These are phyloP conservation scores for Sanguinoderma infundibulare DNA, from an alignment of 1,284 basidiomycete species.

Conservation along the genomic window DNA sequence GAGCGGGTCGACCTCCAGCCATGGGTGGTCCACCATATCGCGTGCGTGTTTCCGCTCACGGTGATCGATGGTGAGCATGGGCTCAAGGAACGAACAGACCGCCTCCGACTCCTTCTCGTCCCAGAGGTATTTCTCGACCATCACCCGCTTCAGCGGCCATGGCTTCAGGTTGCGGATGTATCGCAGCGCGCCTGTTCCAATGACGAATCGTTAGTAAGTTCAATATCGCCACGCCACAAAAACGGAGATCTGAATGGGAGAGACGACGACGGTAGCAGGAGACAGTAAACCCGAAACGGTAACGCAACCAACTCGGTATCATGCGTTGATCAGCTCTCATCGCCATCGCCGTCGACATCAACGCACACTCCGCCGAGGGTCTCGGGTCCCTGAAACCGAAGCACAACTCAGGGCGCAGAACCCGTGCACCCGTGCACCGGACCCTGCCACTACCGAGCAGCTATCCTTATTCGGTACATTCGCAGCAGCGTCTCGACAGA, in stretches of 20 bases:
- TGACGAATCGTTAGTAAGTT: slow-evolving; percentile 11
- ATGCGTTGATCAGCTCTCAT: slow-evolving; percentile 4
- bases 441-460: slow-evolving; percentile 31
- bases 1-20: slow-evolving; percentile 59
- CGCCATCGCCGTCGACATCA: slow-evolving; percentile 8
- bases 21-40: slow-evolving; percentile 74
- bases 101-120: slow-evolving; percentile 57
- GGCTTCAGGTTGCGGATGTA: slow-evolving; percentile 83
- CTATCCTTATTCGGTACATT: slow-evolving; percentile 34
- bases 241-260: slow-evolving; percentile 6
- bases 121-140: slow-evolving; percentile 86
- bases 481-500: slow-evolving; percentile 12
- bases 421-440: neutral
- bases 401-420: neutral
- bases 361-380: slow-evolving; percentile 2
- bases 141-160: slow-evolving; percentile 84
- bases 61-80: slow-evolving; percentile 81
- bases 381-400: neutral
- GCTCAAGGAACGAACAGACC: slow-evolving; percentile 76
- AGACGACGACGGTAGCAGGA: neutral
- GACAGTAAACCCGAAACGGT: slow-evolving; percentile 4
- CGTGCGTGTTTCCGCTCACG: slow-evolving; percentile 71
- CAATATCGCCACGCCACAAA: slow-evolving; percentile 12
- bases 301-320: slow-evolving; percentile 10
- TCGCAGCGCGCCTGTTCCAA: slow-evolving; percentile 54